phyloP scores from a whole-genome alignment of 495 filamentous ascomycete species.

The Xylaria curta region DNA sequence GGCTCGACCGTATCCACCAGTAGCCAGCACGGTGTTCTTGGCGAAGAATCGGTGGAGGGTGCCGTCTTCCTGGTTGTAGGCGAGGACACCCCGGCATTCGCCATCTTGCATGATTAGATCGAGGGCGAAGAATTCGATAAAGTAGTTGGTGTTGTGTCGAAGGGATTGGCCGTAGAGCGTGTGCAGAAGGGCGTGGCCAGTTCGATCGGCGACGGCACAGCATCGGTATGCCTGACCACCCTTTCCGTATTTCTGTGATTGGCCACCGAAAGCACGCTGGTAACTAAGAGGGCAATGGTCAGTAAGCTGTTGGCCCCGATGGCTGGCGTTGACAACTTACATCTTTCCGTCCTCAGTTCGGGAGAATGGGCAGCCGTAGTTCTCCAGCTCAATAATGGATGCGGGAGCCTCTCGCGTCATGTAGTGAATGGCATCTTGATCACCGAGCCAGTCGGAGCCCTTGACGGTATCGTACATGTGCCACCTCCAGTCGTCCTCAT shows the following conservation, averaged over 20 bases:
- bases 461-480: constrained; percentile 99
- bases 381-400: constrained; percentile 92
- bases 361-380: constrained; percentile 97
- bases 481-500: constrained; percentile 97
- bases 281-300: constrained; percentile 57
- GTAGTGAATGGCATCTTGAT: constrained; percentile 99
- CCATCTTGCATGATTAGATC: constrained; percentile 97
- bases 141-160: constrained; percentile 97
- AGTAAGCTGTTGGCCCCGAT: constrained; percentile 17
- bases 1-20: constrained; percentile 93
- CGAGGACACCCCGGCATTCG: constrained; percentile 92
- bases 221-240: constrained; percentile 97
- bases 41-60: constrained; percentile 95
- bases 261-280: constrained; percentile 96
- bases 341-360: constrained; percentile 97
- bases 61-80: constrained; percentile 98
- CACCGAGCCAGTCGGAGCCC: constrained; percentile 97
- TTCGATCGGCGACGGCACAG: constrained; percentile 93
- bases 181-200: constrained; percentile 94
- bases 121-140: constrained; percentile 97
- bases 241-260: constrained; percentile 93
- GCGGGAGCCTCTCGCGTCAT: constrained; percentile 96
- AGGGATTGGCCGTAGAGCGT: constrained; percentile 98
- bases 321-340: constrained; percentile 45
- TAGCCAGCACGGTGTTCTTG: constrained; percentile 93